A percentile compares a stretch with the other conserved stretches of the same genome.
phyloP scores from a whole-genome alignment of 176 grass and related monocot genomes.

The Phoenix dactylifera region DNA sequence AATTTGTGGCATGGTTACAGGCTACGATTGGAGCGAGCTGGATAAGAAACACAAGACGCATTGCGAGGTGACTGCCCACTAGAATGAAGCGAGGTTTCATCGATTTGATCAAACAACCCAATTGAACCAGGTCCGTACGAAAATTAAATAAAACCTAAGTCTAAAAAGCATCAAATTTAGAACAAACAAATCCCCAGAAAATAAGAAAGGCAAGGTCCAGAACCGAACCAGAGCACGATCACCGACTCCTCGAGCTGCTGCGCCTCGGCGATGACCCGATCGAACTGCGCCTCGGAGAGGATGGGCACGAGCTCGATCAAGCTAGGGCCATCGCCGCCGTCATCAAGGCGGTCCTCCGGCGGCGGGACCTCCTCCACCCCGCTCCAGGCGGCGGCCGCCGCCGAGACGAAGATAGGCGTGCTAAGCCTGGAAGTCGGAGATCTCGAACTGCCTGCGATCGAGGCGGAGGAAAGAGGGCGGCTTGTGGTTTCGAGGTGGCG shows the following conservation, averaged over 20 bases:
- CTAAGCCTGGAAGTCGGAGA: not conserved
- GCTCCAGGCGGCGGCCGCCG: slow-evolving; percentile 15
- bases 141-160: too few relatives aligned
- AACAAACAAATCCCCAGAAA: not conserved
- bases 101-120: too few relatives aligned
- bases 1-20: too few relatives aligned
- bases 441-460: slow-evolving; percentile 17
- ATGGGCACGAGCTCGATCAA: slow-evolving; percentile 57
- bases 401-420: not conserved
- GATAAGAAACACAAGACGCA: too few relatives aligned
- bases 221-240: slow-evolving; percentile 57
- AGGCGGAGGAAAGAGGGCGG: slow-evolving; percentile 10
- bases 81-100: too few relatives aligned
- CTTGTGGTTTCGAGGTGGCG: not conserved
- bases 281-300: slow-evolving; percentile 57
- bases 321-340: slow-evolving; percentile 30
- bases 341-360: not conserved
- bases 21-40: too few relatives aligned
- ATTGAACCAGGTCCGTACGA: too few relatives aligned
- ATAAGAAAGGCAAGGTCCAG: not conserved
- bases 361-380: not conserved
- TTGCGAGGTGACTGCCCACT: too few relatives aligned
- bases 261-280: slow-evolving; percentile 48
- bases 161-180: too few relatives aligned
- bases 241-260: slow-evolving; percentile 49